phyloP scores from a whole-genome alignment of 306 rosid species.

The Corylus heterophylla region DNA sequence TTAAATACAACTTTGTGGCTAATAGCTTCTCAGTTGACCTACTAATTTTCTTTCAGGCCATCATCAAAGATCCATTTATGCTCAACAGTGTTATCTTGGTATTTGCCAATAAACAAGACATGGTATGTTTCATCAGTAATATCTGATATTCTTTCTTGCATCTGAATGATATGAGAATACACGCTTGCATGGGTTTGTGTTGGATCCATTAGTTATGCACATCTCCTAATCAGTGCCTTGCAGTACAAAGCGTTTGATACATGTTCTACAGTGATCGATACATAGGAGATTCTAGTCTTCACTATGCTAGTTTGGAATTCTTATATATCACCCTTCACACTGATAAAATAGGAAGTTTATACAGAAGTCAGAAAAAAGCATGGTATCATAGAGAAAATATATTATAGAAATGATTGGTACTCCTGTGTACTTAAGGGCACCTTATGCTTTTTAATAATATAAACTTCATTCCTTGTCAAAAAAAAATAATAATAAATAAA shows the following conservation, averaged over 20 bases:
- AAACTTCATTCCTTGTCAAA: too few species aligned
- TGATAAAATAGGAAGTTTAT: not conserved
- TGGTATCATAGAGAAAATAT: not conserved
- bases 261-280: constrained; percentile 5
- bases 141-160: not conserved
- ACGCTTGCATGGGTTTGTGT: too few species aligned
- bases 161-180: too few species aligned
- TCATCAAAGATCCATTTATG: constrained; percentile 95
- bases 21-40: constrained; percentile 26
- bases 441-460: too few species aligned
- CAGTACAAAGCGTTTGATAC: too few species aligned
- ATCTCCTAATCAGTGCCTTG: too few species aligned
- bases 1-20: constrained; percentile 11
- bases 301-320: not conserved
- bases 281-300: not conserved
- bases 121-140: constrained; percentile 58
- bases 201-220: too few species aligned
- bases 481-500: too few species aligned
- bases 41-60: constrained; percentile 61
- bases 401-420: not conserved
- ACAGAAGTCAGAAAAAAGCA: not conserved
- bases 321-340: not conserved
- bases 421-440: not conserved
- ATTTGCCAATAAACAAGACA: constrained; percentile 95
- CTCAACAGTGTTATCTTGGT: constrained; percentile 92